phyloP scores from a whole-genome alignment of 2,329 filamentous ascomycete species.

The Diaporthe longicolla region DNA sequence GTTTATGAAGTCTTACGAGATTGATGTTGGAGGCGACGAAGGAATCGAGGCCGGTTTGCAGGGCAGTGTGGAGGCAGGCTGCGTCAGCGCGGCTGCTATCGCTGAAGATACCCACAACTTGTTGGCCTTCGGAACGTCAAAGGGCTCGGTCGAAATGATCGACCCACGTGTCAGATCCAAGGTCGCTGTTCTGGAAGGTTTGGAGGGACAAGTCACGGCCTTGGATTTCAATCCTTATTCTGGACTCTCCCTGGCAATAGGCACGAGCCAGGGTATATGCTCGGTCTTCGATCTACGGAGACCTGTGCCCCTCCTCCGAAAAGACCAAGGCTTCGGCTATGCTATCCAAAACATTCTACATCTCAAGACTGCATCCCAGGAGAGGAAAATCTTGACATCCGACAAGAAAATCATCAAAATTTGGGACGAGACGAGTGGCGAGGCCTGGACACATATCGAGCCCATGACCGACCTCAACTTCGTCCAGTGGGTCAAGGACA shows the following conservation, averaged over 20 bases:
- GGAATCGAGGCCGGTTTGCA: slow-evolving; percentile 81
- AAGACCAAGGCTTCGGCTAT: slow-evolving; percentile 96
- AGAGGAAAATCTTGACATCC: slow-evolving; percentile 90
- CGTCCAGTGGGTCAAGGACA: slow-evolving; percentile 92
- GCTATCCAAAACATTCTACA: slow-evolving; percentile 88
- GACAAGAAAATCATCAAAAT: slow-evolving; percentile 98
- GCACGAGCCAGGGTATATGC: slow-evolving; percentile 88
- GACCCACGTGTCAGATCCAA: slow-evolving; percentile 87
- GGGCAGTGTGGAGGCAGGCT: slow-evolving; percentile 86
- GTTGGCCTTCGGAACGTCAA: slow-evolving; percentile 91
- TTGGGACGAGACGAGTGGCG: slow-evolving; percentile 87
- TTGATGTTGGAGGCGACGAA: slow-evolving; percentile 91
- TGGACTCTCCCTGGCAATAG: slow-evolving; percentile 87
- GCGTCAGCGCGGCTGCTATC: slow-evolving; percentile 88
- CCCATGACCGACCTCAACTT: slow-evolving; percentile 95
- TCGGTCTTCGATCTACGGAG: slow-evolving; percentile 94
- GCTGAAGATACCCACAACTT: slow-evolving; percentile 92
- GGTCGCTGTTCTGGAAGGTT: slow-evolving; percentile 80
- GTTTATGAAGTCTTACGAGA: slow-evolving; percentile 94
- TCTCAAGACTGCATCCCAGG: slow-evolving; percentile 78
- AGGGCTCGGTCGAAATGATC: slow-evolving; percentile 98
- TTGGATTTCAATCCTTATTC: slow-evolving; percentile 84
- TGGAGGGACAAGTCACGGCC: slow-evolving; percentile 84
- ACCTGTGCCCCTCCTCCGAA: slow-evolving; percentile 86
- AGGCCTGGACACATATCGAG: slow-evolving; percentile 95